A percentile compares a stretch with the other conserved stretches of the same genome.
Evolutionary conservation across 371 early-diverging fungal species (phyloP).

Genomic region (Mortierella sp.): DNA sequence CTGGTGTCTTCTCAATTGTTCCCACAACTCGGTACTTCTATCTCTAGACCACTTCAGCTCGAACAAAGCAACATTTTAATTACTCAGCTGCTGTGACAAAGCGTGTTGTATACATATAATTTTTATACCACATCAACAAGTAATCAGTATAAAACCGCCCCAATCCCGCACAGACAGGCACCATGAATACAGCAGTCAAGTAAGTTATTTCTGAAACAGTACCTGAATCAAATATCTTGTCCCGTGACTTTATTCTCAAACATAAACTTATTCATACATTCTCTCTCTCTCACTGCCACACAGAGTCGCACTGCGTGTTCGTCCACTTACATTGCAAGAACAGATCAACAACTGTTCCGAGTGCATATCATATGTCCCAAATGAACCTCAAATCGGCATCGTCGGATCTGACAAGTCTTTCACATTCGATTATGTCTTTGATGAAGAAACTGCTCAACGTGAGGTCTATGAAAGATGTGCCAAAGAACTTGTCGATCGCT

Average conservation of each 20-base stretch:
- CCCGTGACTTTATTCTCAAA: not conserved
- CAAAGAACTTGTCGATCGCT: conserved; percentile 81
- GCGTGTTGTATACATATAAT: not conserved
- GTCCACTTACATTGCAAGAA: conserved; percentile 84
- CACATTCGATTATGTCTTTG: conserved; percentile 90
- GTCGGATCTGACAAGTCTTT: conserved; percentile 78
- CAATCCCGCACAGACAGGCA: not conserved
- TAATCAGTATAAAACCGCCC: not conserved
- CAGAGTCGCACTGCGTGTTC: conserved; percentile 86
- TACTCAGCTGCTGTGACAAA: not conserved
- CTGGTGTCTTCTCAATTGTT: not conserved
- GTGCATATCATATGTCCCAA: conserved; percentile 74
- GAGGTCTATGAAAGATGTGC: conserved; percentile 78
- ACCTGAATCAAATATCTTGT: not conserved
- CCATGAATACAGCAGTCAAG: conserved; percentile 57
- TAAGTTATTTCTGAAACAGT: conserved; percentile 20
- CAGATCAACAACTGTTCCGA: conserved; percentile 75
- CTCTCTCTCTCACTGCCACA: conserved; percentile 13
- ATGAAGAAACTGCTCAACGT: conserved; percentile 74
- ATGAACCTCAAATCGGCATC: conserved; percentile 72
- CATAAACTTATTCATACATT: not conserved
- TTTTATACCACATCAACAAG: not conserved
- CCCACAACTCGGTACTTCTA: not conserved
- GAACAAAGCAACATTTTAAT: not conserved
- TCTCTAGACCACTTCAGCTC: not conserved